Evolutionary conservation across 331 rosid genomes (phyloP).

Genomic region (Stylosanthes scabra): DNA sequence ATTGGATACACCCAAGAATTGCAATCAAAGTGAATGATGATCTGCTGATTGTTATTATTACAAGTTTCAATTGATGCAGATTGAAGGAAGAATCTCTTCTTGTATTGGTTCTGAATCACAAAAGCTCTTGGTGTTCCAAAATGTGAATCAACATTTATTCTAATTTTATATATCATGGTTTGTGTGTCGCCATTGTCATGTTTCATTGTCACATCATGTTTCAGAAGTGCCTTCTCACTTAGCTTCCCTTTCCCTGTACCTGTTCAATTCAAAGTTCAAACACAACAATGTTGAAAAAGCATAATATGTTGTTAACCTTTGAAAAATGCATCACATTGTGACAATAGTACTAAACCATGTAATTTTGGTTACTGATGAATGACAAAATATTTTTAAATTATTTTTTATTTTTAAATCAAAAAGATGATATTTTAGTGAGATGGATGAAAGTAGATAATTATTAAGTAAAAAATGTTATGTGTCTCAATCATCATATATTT

Average conservation of each 20-base stretch:
- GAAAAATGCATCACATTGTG: background rate
- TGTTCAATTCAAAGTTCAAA: constrained; percentile 36
- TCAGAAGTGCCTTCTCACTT: constrained; percentile 52
- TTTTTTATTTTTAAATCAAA: no score
- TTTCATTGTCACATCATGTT: constrained; percentile 37
- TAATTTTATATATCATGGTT: constrained; percentile 48
- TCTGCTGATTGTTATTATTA: constrained; percentile 23
- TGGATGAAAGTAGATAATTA: no score
- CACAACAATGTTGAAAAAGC: constrained; percentile 8
- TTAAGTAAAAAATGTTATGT: no score
- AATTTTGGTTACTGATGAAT: no score
- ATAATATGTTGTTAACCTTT: background rate
- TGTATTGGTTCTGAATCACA: constrained; percentile 48
- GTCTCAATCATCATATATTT: no score
- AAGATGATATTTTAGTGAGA: no score
- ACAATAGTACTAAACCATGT: background rate
- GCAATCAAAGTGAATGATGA: constrained; percentile 60
- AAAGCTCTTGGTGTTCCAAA: constrained; percentile 81
- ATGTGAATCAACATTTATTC: constrained; percentile 46
- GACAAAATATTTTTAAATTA: no score
- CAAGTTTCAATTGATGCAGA: constrained; percentile 50
- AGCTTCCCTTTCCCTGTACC: constrained; percentile 63
- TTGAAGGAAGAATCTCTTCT: constrained; percentile 58
- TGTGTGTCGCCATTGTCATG: constrained; percentile 40
- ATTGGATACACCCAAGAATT: constrained; percentile 75